Evolutionary conservation across 129 eudicot species (phyloP).

Genomic region (Helianthus tuberosus): DNA sequence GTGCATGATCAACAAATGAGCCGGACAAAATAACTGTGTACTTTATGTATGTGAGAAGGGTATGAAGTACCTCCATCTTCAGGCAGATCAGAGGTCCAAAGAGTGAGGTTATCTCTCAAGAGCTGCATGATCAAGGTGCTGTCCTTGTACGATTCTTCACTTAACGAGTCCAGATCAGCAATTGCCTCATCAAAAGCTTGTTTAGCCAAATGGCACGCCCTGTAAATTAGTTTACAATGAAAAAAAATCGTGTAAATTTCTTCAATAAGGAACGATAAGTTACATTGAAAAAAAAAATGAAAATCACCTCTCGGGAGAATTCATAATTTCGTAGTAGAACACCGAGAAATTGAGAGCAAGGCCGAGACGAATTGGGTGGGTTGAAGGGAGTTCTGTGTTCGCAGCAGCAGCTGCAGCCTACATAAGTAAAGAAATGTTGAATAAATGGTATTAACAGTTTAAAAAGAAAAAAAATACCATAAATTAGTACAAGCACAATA

Average conservation of each 20-base stretch:
- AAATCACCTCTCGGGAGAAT: constrained; percentile 86
- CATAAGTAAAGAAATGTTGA: constrained; percentile 10
- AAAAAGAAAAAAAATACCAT: not conserved
- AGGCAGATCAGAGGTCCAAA: constrained; percentile 97
- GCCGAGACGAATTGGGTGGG: constrained; percentile 98
- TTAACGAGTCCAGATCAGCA: constrained; percentile 89
- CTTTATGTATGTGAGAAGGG: constrained; percentile 2
- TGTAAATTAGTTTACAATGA: constrained; percentile 24
- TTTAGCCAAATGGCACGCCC: constrained; percentile 98
- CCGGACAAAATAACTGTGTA: not conserved
- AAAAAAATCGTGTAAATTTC: not conserved
- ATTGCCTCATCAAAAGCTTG: constrained; percentile 99
- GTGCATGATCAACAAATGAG: not conserved
- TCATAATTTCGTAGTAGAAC: constrained; percentile 94
- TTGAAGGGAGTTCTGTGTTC: constrained; percentile 87
- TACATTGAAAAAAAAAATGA: not conserved
- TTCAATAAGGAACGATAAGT: not conserved
- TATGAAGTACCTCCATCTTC: constrained; percentile 83
- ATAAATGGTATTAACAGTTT: not conserved
- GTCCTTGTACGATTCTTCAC: constrained; percentile 97
- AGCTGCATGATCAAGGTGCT: constrained; percentile 98
- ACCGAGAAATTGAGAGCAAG: constrained; percentile 98
- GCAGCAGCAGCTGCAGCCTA: constrained; percentile 96
- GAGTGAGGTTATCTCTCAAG: constrained; percentile 95
- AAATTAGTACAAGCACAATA: not conserved